Conservation (phyloP, 208 protist species). For the Leishmania lainsoni region DNA sequence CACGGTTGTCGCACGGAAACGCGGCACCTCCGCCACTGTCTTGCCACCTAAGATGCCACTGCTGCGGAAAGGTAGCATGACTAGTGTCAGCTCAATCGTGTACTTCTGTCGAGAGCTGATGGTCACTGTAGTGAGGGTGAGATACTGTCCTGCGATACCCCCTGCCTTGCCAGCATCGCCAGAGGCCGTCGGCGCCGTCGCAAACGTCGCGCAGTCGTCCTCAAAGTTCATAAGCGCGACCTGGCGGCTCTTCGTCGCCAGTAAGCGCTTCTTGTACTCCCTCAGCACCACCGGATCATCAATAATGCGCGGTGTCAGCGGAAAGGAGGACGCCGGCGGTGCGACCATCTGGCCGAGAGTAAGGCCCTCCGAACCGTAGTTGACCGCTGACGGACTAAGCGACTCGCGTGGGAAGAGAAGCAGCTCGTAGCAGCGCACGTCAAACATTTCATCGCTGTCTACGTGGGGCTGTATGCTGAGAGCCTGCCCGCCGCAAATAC, state of each 20-base stretch:
- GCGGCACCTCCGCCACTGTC: slow-evolving; percentile 64
- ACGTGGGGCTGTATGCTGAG: slow-evolving; percentile 35
- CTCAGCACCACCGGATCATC: slow-evolving; percentile 54
- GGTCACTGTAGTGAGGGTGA: slow-evolving; percentile 74
- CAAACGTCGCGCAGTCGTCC: slow-evolving; percentile 62
- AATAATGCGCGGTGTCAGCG: slow-evolving; percentile 69
- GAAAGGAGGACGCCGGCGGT: slow-evolving; percentile 62
- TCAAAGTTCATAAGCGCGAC: slow-evolving; percentile 48
- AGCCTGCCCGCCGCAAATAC: slow-evolving; percentile 73
- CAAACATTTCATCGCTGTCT: slow-evolving; percentile 29
- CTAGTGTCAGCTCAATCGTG: slow-evolving; percentile 71
- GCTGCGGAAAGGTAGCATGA: slow-evolving; percentile 70
- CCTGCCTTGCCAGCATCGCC: background rate
- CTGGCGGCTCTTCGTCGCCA: slow-evolving; percentile 44
- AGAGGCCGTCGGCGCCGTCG: slow-evolving; percentile 7
- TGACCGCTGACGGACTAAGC: slow-evolving; percentile 47
- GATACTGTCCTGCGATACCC: slow-evolving; percentile 24
- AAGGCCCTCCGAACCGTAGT: slow-evolving; percentile 61
- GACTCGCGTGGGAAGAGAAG: slow-evolving; percentile 71
- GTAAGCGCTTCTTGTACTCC: slow-evolving; percentile 67
- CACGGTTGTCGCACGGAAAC: slow-evolving; percentile 55
- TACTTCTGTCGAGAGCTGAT: slow-evolving; percentile 64
- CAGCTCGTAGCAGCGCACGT: slow-evolving; percentile 75
- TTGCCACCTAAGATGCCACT: slow-evolving; percentile 39
- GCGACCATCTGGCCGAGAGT: slow-evolving; percentile 69